Evolutionary conservation across 768 basidiomycete species (phyloP), one percentile per base, ranked within the genome.

Genomic region (Chalciporus piperatus): DNA sequence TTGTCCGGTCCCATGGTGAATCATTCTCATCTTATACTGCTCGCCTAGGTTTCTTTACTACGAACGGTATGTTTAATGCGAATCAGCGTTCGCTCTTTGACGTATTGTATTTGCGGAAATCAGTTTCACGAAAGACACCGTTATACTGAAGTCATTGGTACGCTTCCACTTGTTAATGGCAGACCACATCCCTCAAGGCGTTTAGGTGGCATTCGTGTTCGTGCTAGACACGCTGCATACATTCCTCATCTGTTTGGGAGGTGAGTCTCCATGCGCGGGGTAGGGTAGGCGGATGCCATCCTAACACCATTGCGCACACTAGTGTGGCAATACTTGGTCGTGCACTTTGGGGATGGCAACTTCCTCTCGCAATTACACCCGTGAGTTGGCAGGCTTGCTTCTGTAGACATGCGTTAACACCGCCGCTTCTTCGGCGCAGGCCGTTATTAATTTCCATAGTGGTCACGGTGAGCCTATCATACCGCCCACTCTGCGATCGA

Each of bases 11-110:
- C 17, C 13, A 25, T 20, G 4, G 13, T 20, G 23, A 22, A 6
- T 54, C 7, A 17, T 41, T 5, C 46, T 45, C 33, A 17, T 14
- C 19, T 44, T n/a, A 17, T 39, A n/a, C 11, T 33, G 19, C 8
- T 37, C 35, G 16, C n/a, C n/a, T 35, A 63, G 63, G 13, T 62
- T 65, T 39, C 51, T 65, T 20, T 63, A 65, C 52, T 63, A 65
- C 20, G 63, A 62, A 22, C 54, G 33, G 57, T 63, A 23, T 35
- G 63, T 65, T 27, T 17, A 23, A n/a, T 27, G 1, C 16, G 45
- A 44, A 27, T 44, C 20, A 8, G 33, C 9, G 2, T 17, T 19
- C 20, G 16, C 9, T 41, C 3, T 16, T 13, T 38, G 40, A 46
- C 19, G 17, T 51, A 41, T 32, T 20, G 13, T 47, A 33, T 39